A percentile compares a stretch with the other conserved stretches of the same genome.
These are phyloP conservation scores for Emergomyces orientalis DNA, from an alignment of 2,329 filamentous ascomycete species.

Conservation along the genomic window DNA sequence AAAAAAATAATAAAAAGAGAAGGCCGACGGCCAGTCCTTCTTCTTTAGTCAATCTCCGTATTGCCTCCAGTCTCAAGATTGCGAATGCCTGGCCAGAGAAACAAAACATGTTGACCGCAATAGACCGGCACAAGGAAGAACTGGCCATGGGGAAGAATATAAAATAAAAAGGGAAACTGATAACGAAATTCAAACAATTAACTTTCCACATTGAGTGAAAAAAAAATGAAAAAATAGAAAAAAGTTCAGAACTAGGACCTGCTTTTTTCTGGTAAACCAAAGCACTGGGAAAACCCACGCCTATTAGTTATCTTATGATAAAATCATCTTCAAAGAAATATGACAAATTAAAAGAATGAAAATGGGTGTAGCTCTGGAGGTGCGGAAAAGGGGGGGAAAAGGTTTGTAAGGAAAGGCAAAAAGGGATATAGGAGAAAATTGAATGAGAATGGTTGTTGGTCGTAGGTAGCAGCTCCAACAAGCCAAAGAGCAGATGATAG, in stretches of 20 bases:
- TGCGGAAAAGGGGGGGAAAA: slow-evolving; percentile 14
- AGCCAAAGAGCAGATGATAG: slow-evolving; percentile 21
- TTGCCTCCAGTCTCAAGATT: slow-evolving; percentile 2
- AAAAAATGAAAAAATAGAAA: slow-evolving; percentile 9
- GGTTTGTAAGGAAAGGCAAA: slow-evolving; percentile 19
- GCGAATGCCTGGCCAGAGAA: background rate
- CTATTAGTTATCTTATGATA: slow-evolving; percentile 19
- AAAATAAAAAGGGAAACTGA: slow-evolving; percentile 4
- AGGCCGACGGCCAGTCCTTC: background rate
- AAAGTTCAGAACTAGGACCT: slow-evolving; percentile 9
- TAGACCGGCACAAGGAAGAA: background rate
- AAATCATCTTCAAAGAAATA: slow-evolving; percentile 22
- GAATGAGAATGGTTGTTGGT: slow-evolving; percentile 17
- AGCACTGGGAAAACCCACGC: slow-evolving; percentile 20
- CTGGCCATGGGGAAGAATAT: background rate
- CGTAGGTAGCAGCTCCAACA: slow-evolving; percentile 15
- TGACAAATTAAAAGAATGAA: slow-evolving; percentile 23
- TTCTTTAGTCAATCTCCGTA: background rate
- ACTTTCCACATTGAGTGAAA: slow-evolving; percentile 5
- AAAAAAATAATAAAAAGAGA: background rate
- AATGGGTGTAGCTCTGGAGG: slow-evolving; percentile 16
- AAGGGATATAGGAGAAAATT: slow-evolving; percentile 18
- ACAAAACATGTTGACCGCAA: slow-evolving; percentile 5
- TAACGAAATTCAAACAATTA: slow-evolving; percentile 11
- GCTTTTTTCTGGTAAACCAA: slow-evolving; percentile 21